Percentiles rank a stretch among this genome's conserved stretches.
Evolutionary conservation across 2,329 filamentous ascomycete genomes (phyloP).

Genomic region (Elsinoe necatrix): DNA sequence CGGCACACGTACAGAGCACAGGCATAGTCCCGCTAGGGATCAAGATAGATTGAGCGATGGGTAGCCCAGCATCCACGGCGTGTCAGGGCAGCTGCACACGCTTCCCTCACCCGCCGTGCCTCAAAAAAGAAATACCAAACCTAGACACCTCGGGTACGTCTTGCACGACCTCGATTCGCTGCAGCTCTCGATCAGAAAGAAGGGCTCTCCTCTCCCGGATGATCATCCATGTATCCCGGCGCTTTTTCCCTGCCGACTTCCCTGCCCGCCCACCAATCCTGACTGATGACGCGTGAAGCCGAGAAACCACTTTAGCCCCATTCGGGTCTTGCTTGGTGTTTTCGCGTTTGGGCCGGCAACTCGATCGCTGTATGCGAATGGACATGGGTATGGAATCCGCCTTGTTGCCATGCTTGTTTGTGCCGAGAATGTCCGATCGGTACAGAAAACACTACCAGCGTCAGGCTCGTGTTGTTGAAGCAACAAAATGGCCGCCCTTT

Average conservation of each 20-base stretch:
- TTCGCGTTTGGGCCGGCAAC: neutral
- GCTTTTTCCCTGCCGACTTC: neutral
- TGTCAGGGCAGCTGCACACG: neutral
- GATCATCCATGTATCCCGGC: neutral
- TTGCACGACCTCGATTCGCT: neutral
- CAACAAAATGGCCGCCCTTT: neutral
- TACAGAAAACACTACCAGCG: neutral
- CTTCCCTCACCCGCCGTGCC: neutral
- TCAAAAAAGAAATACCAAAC: neutral
- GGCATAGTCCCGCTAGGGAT: neutral
- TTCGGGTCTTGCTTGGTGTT: neutral
- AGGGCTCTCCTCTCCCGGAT: neutral
- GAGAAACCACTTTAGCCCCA: conserved; percentile 10
- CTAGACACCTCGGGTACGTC: neutral
- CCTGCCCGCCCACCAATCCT: neutral
- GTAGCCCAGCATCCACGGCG: neutral
- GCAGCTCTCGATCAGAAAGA: neutral
- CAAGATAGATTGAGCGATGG: neutral
- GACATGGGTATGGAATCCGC: neutral
- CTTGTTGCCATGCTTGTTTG: neutral
- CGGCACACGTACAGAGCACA: neutral
- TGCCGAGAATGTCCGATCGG: neutral
- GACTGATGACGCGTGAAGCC: neutral
- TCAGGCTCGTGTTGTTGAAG: neutral
- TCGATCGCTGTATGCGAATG: neutral